Evolutionary conservation across 176 grass and related monocot genomes (phyloP).

Genomic region (Oryza australiensis): DNA sequence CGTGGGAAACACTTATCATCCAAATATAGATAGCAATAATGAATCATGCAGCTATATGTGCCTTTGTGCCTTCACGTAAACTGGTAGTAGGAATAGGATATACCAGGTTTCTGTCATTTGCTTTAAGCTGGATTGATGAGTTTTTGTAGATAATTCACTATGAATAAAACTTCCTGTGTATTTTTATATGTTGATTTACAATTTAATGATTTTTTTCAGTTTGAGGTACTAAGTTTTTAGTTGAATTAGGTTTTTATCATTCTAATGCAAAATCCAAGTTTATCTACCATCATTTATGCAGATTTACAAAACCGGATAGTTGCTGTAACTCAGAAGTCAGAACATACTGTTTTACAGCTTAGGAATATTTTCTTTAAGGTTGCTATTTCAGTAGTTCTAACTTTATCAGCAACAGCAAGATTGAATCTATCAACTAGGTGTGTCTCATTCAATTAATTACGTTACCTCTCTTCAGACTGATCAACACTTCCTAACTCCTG

Average conservation of each 20-base stretch:
- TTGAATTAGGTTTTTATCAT: neutral
- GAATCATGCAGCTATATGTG: neutral
- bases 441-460: neutral
- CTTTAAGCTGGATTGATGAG: neutral
- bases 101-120: neutral
- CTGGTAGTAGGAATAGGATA: neutral
- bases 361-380: neutral
- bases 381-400: neutral
- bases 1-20: neutral
- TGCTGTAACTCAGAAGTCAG: neutral
- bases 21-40: neutral
- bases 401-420: neutral
- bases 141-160: neutral
- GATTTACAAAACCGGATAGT: constrained; percentile 15
- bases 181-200: neutral
- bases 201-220: neutral
- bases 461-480: neutral
- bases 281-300: neutral
- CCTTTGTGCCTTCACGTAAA: neutral
- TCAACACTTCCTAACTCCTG: neutral
- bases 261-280: constrained; percentile 2
- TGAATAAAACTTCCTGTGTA: neutral
- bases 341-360: neutral
- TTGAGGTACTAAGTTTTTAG: neutral
- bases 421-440: constrained; percentile 17